phyloP scores from a whole-genome alignment of 345 rosid species.

The Carallia brachiata region DNA sequence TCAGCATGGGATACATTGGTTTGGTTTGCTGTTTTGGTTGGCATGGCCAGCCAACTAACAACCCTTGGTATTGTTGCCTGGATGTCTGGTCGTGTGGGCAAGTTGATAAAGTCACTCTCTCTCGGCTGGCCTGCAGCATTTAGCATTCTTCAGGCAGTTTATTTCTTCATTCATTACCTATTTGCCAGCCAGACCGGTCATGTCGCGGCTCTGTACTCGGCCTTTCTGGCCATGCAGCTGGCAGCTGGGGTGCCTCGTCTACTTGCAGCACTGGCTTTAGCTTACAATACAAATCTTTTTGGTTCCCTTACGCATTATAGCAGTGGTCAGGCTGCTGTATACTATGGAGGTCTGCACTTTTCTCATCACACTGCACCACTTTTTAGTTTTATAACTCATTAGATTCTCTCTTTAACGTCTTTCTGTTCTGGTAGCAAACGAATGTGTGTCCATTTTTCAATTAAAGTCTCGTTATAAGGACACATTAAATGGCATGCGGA shows the following conservation, averaged over 20 bases:
- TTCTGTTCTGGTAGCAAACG: neutral
- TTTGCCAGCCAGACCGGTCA: slow-evolving; percentile 98
- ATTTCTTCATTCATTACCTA: slow-evolving; percentile 86
- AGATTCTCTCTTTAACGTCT: neutral
- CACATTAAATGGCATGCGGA: too few species aligned
- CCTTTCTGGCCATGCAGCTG: slow-evolving; percentile 91
- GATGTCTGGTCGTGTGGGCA: slow-evolving; percentile 82
- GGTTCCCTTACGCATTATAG: slow-evolving; percentile 95
- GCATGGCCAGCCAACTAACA: slow-evolving; percentile 92
- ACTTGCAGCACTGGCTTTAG: slow-evolving; percentile 81
- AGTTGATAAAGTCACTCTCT: slow-evolving; percentile 59
- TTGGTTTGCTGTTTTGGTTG: slow-evolving; percentile 92
- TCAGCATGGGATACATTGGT: slow-evolving; percentile 97
- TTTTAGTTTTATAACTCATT: neutral
- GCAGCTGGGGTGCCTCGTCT: slow-evolving; percentile 86
- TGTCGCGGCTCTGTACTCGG: slow-evolving; percentile 88
- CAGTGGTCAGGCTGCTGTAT: slow-evolving; percentile 98
- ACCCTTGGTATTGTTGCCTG: slow-evolving; percentile 79
- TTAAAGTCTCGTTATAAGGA: too few species aligned
- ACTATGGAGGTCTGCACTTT: slow-evolving; percentile 69
- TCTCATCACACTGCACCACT: neutral
- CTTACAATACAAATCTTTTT: slow-evolving; percentile 86
- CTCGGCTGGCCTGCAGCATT: slow-evolving; percentile 93
- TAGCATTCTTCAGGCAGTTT: slow-evolving; percentile 77
- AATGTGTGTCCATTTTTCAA: neutral